Evolutionary conservation across 2,329 filamentous ascomycete genomes (phyloP), one percentile per base, ranked within the genome.

Genomic region (Alternaria sp.): DNA sequence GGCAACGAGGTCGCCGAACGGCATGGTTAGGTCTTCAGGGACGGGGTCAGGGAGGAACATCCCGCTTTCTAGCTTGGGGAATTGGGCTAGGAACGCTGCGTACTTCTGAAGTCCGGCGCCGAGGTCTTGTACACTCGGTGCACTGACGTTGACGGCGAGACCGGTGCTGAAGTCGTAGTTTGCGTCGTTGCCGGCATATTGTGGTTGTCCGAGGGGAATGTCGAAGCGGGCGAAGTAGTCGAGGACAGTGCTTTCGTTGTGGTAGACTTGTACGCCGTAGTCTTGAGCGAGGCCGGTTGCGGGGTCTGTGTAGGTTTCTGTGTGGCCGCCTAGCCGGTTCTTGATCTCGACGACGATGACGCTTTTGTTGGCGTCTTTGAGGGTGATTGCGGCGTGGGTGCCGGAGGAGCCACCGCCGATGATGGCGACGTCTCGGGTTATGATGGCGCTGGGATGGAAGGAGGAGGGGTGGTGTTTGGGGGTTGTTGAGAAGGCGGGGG

Each of bases 1-100:
- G 32, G 76, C 70, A 12, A 83, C 76, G 59, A 86, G 86, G 5
- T 84, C 77, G 17, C 82, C 80, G 60, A 84, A 86, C 3, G 83
- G 80, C 5, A 85, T 70, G 19, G 83, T 69, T 2, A 87, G 73
- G 45, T 85, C 84, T 28, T 80, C 76, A 0, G 84, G 83, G 0
- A 85, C 77, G 8, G 81, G 80, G 10, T 74, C 68, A 0, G 83
- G 80, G 0, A 85, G 73, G 21, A 84, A 81, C 61, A 84, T 85
- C 9, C 84, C 84, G 2, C 51, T 58, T 3, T 74, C 67, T 1
- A 71, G 50, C n/a, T 66, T 32, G 3, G 71, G 65, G 13, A 65
- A 68, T 50, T 50, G 52, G 11, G 65, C 58, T 2, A 80, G 58
- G 44, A 79, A 67, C 7, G 57, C 69, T 0, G 56, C 63, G 60